phyloP scores from a whole-genome alignment of 371 early-diverging fungal genomes.

The Scutellospora calospora region DNA sequence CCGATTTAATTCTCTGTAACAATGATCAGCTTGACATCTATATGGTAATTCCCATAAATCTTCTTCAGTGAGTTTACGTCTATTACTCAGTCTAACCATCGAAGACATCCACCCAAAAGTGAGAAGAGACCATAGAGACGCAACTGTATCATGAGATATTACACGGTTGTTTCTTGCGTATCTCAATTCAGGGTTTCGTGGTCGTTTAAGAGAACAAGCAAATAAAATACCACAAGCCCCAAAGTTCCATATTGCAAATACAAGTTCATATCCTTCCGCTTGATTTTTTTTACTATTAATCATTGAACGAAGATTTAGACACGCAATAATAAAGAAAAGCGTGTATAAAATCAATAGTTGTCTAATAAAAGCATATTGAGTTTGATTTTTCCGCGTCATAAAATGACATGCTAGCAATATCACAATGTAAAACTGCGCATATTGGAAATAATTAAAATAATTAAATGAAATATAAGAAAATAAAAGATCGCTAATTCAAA shows the following conservation, averaged over 20 bases:
- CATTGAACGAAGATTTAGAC: constrained; percentile 41
- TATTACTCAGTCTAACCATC: constrained; percentile 36
- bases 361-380: constrained; percentile 37
- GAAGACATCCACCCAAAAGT: constrained; percentile 41
- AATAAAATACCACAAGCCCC: constrained; percentile 39
- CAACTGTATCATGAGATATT: constrained; percentile 40
- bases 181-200: constrained; percentile 40
- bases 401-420: constrained; percentile 41
- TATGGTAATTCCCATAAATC: constrained; percentile 44
- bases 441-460: not conserved
- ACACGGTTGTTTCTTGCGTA: constrained; percentile 8
- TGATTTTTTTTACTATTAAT: not conserved
- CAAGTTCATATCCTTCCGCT: constrained; percentile 21
- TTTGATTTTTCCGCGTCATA: constrained; percentile 43
- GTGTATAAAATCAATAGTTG: constrained; percentile 37
- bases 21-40: constrained; percentile 34
- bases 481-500: not conserved
- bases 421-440: constrained; percentile 32
- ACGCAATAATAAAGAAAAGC: constrained; percentile 20
- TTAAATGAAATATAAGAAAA: not conserved
- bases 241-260: constrained; percentile 37
- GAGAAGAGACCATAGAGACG: constrained; percentile 37
- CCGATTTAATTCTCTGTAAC: constrained; percentile 40
- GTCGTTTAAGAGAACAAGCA: constrained; percentile 33
- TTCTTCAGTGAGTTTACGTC: not conserved